These are phyloP conservation scores for Rhinocladiella similis DNA, from an alignment of 2,329 filamentous ascomycete species.

Conservation along the genomic window DNA sequence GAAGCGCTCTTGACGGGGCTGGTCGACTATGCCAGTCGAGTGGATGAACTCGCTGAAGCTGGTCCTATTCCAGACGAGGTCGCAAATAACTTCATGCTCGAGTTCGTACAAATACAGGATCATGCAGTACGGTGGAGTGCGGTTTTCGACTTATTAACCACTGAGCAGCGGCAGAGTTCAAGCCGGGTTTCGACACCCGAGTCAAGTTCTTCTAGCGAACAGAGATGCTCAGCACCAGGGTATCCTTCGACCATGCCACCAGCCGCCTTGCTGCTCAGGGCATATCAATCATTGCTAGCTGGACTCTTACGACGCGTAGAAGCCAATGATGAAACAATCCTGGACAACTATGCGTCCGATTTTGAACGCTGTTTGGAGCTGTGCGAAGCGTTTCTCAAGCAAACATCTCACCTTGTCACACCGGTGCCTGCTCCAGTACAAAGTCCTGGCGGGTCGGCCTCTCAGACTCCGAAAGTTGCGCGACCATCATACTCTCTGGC, in stretches of 20 bases:
- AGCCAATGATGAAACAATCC: conserved; percentile 8
- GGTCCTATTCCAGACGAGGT: conserved; percentile 5
- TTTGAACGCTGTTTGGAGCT: conserved; percentile 12
- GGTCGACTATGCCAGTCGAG: background rate
- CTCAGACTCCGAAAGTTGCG: background rate
- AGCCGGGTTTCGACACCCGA: conserved; percentile 3
- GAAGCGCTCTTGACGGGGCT: conserved; percentile 7
- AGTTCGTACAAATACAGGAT: conserved; percentile 6
- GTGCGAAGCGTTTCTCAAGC: conserved; percentile 15
- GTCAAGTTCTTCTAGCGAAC: background rate
- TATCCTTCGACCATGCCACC: background rate
- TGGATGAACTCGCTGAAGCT: background rate
- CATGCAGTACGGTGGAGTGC: conserved; percentile 3
- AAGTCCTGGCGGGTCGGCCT: background rate
- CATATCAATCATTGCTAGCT: conserved; percentile 5
- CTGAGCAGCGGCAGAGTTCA: background rate
- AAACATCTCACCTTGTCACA: conserved; percentile 3
- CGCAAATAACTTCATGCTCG: background rate
- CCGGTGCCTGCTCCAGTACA: background rate
- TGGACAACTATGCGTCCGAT: conserved; percentile 6
- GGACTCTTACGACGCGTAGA: conserved; percentile 9
- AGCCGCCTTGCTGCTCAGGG: conserved; percentile 1
- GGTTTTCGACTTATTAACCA: conserved; percentile 1
- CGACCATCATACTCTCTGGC: conserved; percentile 57
- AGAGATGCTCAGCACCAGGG: background rate